A percentile compares a stretch with the other conserved stretches of the same genome.
phyloP scores from a whole-genome alignment of 1,284 basidiomycete species.

The Tilletia indica region DNA sequence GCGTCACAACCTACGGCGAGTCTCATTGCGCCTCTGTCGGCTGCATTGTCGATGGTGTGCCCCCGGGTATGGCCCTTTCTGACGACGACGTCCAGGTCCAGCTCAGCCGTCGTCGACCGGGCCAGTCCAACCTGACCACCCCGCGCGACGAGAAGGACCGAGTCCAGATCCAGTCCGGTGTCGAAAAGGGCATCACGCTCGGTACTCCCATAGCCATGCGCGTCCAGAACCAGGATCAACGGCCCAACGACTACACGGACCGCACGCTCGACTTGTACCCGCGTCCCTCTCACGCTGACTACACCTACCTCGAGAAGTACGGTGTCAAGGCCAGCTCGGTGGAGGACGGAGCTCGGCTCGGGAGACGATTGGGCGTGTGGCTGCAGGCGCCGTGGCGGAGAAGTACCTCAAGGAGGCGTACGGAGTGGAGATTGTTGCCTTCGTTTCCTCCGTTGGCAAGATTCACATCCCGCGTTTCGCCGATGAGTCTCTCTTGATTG shows the following conservation, averaged over 20 bases:
- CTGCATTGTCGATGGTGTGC: slow-evolving; percentile 94
- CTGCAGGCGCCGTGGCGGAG: slow-evolving; percentile 96
- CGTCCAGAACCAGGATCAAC: slow-evolving; percentile 96
- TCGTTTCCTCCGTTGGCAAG: slow-evolving; percentile 93
- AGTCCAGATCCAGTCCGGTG: slow-evolving; percentile 89
- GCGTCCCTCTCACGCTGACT: slow-evolving; percentile 95
- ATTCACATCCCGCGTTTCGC: slow-evolving; percentile 66
- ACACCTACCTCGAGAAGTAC: slow-evolving; percentile 97
- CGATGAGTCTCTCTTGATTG: slow-evolving; percentile 31
- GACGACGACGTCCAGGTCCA: slow-evolving; percentile 86
- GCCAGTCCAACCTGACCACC: slow-evolving; percentile 94
- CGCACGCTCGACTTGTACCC: slow-evolving; percentile 88
- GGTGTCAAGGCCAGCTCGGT: slow-evolving; percentile 91
- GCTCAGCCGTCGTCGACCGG: slow-evolving; percentile 84
- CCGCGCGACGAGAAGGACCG: slow-evolving; percentile 94
- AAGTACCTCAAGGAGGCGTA: slow-evolving; percentile 85
- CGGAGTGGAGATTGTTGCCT: slow-evolving; percentile 92
- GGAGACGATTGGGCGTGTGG: slow-evolving; percentile 95
- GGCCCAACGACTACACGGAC: slow-evolving; percentile 93
- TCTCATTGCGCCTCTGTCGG: slow-evolving; percentile 96
- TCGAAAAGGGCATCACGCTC: slow-evolving; percentile 89
- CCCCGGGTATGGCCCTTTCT: slow-evolving; percentile 80
- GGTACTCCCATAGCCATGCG: slow-evolving; percentile 95
- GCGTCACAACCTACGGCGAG: slow-evolving; percentile 97
- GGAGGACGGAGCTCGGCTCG: slow-evolving; percentile 91